A percentile compares a stretch with the other conserved stretches of the same genome.
phyloP scores from a whole-genome alignment of 1,284 basidiomycete genomes.

The Cutaneotrichosporon spelunceum region DNA sequence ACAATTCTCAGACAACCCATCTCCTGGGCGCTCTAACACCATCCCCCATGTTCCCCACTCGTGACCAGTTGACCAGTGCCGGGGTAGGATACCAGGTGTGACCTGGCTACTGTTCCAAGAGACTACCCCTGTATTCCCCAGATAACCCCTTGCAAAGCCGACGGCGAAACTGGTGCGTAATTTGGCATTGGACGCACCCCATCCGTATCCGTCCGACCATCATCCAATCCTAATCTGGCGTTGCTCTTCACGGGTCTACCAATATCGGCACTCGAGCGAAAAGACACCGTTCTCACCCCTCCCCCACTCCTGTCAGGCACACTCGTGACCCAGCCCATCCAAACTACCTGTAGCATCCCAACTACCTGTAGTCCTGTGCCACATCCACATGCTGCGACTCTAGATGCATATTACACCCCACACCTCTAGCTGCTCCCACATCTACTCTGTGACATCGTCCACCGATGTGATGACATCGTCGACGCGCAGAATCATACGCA shows the following conservation, averaged over 20 bases:
- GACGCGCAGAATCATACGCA: constrained; percentile 50
- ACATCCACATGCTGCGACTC: constrained; percentile 3
- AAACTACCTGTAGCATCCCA: too few species aligned
- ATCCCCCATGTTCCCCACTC: neutral
- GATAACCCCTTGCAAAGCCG: constrained; percentile 8
- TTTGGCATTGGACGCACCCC: constrained; percentile 4
- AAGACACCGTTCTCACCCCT: neutral
- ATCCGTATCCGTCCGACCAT: constrained; percentile 11
- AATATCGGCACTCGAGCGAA: neutral
- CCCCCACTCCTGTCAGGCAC: neutral
- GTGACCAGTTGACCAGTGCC: neutral
- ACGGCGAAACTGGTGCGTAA: constrained; percentile 9
- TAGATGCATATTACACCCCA: constrained; percentile 8
- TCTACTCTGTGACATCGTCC: constrained; percentile 9
- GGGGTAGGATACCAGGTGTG: neutral
- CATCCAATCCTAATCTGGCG: neutral
- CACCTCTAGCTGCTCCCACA: neutral
- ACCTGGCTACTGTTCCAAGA: neutral
- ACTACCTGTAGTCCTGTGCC: too few species aligned
- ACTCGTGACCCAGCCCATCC: neutral
- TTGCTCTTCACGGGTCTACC: neutral
- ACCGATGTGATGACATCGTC: constrained; percentile 45
- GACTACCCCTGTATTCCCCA: neutral
- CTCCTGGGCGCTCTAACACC: neutral
- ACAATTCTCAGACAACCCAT: too few species aligned